These are phyloP conservation scores for Verticillium tricorpus DNA, from an alignment of 2,329 filamentous ascomycete genomes.

Conservation along the genomic window DNA sequence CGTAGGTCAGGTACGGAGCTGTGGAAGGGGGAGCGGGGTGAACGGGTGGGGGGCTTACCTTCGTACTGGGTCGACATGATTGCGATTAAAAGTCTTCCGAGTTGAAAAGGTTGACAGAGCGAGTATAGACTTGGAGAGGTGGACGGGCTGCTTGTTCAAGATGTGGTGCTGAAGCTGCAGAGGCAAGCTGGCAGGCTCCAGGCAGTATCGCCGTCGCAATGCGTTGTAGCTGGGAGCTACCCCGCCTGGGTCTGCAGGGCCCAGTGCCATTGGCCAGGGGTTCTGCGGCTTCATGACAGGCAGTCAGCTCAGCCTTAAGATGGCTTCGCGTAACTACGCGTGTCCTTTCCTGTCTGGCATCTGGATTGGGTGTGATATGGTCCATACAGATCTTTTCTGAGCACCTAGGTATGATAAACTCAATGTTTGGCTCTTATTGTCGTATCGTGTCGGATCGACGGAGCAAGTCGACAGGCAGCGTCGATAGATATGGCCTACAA, in stretches of 20 bases:
- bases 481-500: too few relatives aligned
- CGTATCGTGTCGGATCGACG: too few relatives aligned
- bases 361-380: background rate
- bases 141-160: background rate
- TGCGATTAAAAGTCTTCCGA: background rate
- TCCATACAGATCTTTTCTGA: background rate
- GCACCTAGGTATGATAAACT: too few relatives aligned
- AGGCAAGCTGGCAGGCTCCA: conserved; percentile 4
- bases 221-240: background rate
- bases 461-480: too few relatives aligned
- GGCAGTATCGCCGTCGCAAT: background rate
- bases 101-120: background rate
- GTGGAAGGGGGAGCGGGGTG: conserved; percentile 1
- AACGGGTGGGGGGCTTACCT: conserved; percentile 27
- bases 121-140: background rate
- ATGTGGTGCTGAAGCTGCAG: background rate
- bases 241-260: background rate
- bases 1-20: background rate
- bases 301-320: background rate
- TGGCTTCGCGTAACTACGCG: background rate
- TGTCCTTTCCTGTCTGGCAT: background rate
- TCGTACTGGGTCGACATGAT: conserved; percentile 56
- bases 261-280: background rate
- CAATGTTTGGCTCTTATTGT: too few relatives aligned
- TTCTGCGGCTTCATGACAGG: background rate